A percentile compares a stretch with the other conserved stretches of the same genome.
phyloP scores from a whole-genome alignment of 306 rosid species.

The Citrullus mucosospermus region DNA sequence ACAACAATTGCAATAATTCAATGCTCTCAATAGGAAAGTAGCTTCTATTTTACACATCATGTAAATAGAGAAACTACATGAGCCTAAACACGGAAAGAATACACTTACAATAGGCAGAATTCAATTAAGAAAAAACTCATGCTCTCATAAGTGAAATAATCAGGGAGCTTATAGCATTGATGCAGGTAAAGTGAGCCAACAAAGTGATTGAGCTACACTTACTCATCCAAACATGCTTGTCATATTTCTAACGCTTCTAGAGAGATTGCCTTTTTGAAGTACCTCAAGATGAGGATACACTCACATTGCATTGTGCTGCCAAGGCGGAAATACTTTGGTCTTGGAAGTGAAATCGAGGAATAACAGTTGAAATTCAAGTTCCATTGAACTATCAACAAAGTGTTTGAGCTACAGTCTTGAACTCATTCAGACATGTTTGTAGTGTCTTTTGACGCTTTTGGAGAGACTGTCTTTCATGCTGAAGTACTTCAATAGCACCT shows the following conservation, averaged over 20 bases:
- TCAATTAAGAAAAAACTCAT: too few relatives aligned
- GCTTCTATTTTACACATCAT: not conserved
- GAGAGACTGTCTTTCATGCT: slow-evolving; percentile 57
- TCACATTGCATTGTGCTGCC: not conserved
- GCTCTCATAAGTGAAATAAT: not conserved
- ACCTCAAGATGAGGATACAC: slow-evolving; percentile 22
- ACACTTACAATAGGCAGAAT: not conserved
- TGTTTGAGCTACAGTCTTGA: slow-evolving; percentile 55
- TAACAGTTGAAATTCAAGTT: not conserved
- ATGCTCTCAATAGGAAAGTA: not conserved
- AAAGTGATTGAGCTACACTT: slow-evolving; percentile 49
- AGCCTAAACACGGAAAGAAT: not conserved
- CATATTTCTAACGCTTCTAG: slow-evolving; percentile 55
- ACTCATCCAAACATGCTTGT: slow-evolving; percentile 67
- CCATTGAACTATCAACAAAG: slow-evolving; percentile 35
- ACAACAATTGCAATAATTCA: not conserved
- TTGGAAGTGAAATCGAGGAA: slow-evolving; percentile 18
- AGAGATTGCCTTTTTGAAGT: slow-evolving; percentile 59
- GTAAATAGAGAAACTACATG: not conserved
- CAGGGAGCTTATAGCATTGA: not conserved
- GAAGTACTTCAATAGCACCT: slow-evolving; percentile 60
- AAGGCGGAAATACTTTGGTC: not conserved
- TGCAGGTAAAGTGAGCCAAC: slow-evolving; percentile 12
- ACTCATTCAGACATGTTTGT: slow-evolving; percentile 78
- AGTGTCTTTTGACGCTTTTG: slow-evolving; percentile 75